Percentiles rank a stretch among this genome's conserved stretches.
Evolutionary conservation across 2,329 filamentous ascomycete species (phyloP).

Genomic region (Thyridium curvatum): DNA sequence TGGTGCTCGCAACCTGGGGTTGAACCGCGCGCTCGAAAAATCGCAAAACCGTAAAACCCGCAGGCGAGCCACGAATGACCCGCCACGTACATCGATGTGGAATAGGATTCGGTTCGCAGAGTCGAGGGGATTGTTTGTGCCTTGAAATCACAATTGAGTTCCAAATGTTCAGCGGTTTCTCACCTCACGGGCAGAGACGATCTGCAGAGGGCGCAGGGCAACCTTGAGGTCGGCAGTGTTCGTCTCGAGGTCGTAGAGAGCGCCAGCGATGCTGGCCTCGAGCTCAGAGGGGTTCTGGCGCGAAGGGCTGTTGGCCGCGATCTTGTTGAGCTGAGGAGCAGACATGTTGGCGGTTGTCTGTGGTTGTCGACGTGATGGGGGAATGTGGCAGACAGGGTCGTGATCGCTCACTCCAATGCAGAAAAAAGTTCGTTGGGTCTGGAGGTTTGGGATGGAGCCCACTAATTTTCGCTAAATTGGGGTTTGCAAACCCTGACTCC

Average conservation of each 20-base stretch:
- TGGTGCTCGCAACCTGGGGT: no score
- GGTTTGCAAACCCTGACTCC: constrained; percentile 13
- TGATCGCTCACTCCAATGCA: constrained; percentile 1
- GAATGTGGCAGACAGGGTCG: background rate
- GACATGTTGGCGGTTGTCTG: constrained; percentile 49
- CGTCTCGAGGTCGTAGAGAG: constrained; percentile 98
- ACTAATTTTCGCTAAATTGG: constrained; percentile 10
- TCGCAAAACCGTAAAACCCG: no score
- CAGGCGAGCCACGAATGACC: no score
- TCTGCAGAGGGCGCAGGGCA: constrained; percentile 94
- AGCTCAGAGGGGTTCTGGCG: constrained; percentile 94
- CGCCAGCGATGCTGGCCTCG: constrained; percentile 92
- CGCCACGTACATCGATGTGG: constrained; percentile 15
- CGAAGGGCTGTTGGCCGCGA: constrained; percentile 94
- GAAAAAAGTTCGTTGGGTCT: constrained; percentile 4
- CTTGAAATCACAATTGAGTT: constrained; percentile 19
- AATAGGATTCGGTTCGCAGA: constrained; percentile 32
- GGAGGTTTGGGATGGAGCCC: constrained; percentile 1
- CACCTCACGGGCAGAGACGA: constrained; percentile 99
- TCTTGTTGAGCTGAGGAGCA: constrained; percentile 86
- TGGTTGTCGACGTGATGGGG: constrained; percentile 11
- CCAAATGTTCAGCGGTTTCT: constrained; percentile 54
- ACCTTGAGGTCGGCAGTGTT: constrained; percentile 98
- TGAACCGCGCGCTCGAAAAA: no score
- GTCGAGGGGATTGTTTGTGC: constrained; percentile 5